phyloP scores from a whole-genome alignment of 306 rosid species.

The Clitoria ternatea region DNA sequence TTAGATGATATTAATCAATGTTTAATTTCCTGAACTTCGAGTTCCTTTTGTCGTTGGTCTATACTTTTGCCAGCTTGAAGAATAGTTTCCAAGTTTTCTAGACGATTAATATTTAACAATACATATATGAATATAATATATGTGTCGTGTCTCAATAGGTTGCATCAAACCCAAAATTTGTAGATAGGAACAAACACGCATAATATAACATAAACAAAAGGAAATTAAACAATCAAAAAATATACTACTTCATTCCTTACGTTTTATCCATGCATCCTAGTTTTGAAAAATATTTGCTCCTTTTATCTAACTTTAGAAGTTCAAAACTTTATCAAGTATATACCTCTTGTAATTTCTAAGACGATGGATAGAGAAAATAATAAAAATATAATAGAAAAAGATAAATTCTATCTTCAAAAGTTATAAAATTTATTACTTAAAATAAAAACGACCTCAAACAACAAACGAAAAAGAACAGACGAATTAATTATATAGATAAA shows the following conservation, averaged over 20 bases:
- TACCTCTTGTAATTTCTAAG: too few species aligned
- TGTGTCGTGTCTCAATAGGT: neutral
- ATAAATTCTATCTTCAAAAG: too few species aligned
- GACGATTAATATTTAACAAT: neutral
- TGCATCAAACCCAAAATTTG: conserved; percentile 30
- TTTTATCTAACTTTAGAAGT: too few species aligned
- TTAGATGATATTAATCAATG: neutral
- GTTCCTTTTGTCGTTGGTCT: conserved; percentile 22
- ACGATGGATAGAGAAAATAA: too few species aligned
- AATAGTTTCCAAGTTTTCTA: conserved; percentile 17
- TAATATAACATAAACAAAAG: neutral
- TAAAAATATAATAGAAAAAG: too few species aligned
- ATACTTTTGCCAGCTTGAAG: conserved; percentile 20
- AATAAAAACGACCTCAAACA: too few species aligned
- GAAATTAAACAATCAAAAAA: too few species aligned
- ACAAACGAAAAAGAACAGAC: too few species aligned
- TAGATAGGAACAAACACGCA: conserved; percentile 10
- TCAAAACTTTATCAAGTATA: too few species aligned
- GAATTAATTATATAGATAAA: too few species aligned
- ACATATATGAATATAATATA: neutral
- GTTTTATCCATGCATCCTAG: neutral
- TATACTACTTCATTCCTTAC: conserved; percentile 6
- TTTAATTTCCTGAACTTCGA: conserved; percentile 30
- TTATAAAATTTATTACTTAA: too few species aligned
- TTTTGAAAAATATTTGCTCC: too few species aligned